Evolutionary conservation across 2,329 filamentous ascomycete species (phyloP).

Genomic region (Endothia cerciana): DNA sequence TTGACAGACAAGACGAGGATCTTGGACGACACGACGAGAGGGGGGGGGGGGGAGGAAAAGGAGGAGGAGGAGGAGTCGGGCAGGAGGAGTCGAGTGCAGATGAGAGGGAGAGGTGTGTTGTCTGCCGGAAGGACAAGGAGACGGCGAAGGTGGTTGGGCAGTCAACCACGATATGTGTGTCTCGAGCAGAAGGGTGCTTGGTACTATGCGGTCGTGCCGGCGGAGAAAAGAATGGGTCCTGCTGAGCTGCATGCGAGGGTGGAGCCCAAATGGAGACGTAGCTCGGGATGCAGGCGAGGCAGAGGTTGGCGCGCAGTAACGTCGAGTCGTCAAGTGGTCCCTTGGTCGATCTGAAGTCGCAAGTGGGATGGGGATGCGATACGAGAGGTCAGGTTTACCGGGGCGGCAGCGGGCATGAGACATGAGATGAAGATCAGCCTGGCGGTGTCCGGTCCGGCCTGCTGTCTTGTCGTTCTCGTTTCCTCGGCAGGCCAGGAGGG

Average conservation of each 20-base stretch:
- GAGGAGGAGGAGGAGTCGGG: slow-evolving; percentile 9
- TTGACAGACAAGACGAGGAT: slow-evolving; percentile 2
- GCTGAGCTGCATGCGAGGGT: slow-evolving; percentile 27
- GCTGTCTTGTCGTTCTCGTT: slow-evolving; percentile 9
- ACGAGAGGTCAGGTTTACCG: slow-evolving; percentile 22
- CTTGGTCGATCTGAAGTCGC: slow-evolving; percentile 21
- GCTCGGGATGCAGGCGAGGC: slow-evolving; percentile 25
- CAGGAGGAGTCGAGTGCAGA: slow-evolving; percentile 18
- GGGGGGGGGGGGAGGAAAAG: too few species aligned
- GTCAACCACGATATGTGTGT: slow-evolving; percentile 30
- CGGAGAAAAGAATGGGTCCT: slow-evolving; percentile 22
- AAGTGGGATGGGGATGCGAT: slow-evolving; percentile 13
- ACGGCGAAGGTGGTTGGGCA: slow-evolving; percentile 24
- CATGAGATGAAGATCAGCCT: slow-evolving; percentile 20
- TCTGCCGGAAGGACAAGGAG: slow-evolving; percentile 18
- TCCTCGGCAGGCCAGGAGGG: not conserved
- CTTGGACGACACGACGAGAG: too few species aligned
- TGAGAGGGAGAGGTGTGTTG: slow-evolving; percentile 12
- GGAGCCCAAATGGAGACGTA: slow-evolving; percentile 29
- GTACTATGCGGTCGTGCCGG: not conserved
- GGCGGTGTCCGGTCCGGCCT: not conserved
- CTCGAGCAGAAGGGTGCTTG: slow-evolving; percentile 18
- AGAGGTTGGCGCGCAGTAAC: slow-evolving; percentile 22
- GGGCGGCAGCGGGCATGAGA: slow-evolving; percentile 23
- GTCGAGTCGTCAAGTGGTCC: slow-evolving; percentile 23